These are phyloP conservation scores for Penicillium crystallinum DNA, from an alignment of 495 filamentous ascomycete genomes.

Conservation along the genomic window DNA sequence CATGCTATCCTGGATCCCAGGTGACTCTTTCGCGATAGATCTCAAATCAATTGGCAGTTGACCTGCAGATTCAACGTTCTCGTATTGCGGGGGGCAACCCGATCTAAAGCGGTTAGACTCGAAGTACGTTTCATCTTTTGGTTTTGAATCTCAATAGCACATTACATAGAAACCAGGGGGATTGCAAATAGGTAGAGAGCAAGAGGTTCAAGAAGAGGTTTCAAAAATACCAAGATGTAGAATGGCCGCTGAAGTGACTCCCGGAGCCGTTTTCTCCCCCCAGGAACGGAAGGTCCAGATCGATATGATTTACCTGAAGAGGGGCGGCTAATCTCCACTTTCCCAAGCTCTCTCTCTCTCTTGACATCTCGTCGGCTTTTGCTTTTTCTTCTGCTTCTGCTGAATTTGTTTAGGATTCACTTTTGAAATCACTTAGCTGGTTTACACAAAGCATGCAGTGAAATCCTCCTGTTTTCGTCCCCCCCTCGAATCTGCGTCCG, in stretches of 20 bases:
- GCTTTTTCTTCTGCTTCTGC: background rate
- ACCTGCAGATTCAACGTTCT: background rate
- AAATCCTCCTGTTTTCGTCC: conserved; percentile 17
- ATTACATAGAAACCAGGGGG: too few species aligned
- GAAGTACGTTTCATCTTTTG: background rate
- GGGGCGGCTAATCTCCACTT: background rate
- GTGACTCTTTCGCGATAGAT: conserved; percentile 32
- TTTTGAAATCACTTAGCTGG: background rate
- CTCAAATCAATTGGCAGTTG: background rate
- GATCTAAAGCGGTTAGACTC: background rate
- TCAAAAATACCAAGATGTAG: too few species aligned
- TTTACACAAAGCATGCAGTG: conserved; percentile 8
- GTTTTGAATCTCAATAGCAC: background rate
- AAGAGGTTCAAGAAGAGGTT: background rate
- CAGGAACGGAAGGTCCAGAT: background rate
- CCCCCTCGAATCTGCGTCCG: conserved; percentile 18
- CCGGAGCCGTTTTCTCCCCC: too few species aligned
- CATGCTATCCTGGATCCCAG: conserved; percentile 27
- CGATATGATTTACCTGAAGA: background rate
- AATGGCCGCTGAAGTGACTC: too few species aligned
- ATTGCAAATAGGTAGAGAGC: too few species aligned
- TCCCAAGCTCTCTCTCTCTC: background rate
- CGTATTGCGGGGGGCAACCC: background rate
- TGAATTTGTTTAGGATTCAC: background rate
- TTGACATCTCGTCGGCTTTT: background rate